These are phyloP conservation scores for Klebsormidium nitens DNA, from an alignment of 139 green algal species.

Conservation along the genomic window DNA sequence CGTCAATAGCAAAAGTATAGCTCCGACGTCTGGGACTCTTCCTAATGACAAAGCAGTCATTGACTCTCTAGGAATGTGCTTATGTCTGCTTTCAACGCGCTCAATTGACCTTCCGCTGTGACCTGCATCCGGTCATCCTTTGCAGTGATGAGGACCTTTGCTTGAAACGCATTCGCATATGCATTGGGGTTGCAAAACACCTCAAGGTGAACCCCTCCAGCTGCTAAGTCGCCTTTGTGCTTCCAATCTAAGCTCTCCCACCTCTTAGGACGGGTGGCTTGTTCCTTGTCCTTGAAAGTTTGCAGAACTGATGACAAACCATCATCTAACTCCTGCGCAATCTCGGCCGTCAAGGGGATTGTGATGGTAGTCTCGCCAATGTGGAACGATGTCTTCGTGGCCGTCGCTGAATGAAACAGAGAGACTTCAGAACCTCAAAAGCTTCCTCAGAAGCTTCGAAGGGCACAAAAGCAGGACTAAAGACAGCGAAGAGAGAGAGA, in stretches of 20 bases:
- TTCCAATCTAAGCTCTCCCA: constrained; percentile 41
- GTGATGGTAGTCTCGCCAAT: constrained; percentile 42
- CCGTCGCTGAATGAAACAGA: too few species aligned
- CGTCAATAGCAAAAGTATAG: too few species aligned
- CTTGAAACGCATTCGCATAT: constrained; percentile 46
- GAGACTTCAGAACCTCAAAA: too few species aligned
- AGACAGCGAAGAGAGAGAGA: too few species aligned
- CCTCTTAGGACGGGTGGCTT: constrained; percentile 27
- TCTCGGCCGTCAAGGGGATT: constrained; percentile 39
- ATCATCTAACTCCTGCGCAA: constrained; percentile 16
- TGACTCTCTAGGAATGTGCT: constrained; percentile 20
- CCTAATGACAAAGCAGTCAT: too few species aligned
- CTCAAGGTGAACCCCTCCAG: constrained; percentile 28
- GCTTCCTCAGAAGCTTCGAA: too few species aligned
- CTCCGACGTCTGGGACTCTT: too few species aligned
- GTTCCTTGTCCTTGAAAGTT: constrained; percentile 47
- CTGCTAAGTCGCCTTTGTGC: constrained; percentile 12
- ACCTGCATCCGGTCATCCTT: constrained; percentile 38
- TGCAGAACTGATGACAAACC: constrained; percentile 27
- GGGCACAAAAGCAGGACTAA: too few species aligned
- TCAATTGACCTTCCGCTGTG: constrained; percentile 34
- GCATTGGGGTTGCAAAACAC: constrained; percentile 48
- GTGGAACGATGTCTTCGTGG: too few species aligned
- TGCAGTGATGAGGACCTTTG: constrained; percentile 47
- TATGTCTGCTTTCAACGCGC: constrained; percentile 31